Percentiles rank a stretch among this genome's conserved stretches.
Conservation (phyloP, 2,329 filamentous ascomycete genomes). For the Venturia nashicola region DNA sequence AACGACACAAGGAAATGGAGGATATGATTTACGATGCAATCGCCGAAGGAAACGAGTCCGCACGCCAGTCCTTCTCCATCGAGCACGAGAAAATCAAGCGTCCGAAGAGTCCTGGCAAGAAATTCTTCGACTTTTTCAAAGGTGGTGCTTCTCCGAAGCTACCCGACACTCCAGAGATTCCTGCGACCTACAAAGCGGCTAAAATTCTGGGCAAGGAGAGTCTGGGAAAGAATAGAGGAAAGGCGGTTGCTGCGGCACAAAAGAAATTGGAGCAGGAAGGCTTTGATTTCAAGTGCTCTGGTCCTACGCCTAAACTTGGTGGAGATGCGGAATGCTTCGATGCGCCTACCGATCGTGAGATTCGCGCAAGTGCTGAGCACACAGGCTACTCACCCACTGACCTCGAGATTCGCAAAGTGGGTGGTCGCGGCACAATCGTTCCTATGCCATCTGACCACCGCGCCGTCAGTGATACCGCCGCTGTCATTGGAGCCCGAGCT, state of each 20-base stretch:
- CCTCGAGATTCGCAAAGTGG: not conserved
- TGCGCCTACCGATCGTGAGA: not conserved
- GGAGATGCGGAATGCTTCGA: not conserved
- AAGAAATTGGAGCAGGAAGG: not conserved
- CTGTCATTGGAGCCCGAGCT: not conserved
- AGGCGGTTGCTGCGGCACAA: not conserved
- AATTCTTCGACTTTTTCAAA: constrained; percentile 6
- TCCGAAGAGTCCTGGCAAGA: constrained; percentile 8
- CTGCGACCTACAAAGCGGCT: not conserved
- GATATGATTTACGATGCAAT: not conserved
- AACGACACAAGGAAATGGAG: not conserved
- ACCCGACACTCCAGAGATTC: constrained; percentile 2
- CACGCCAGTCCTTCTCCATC: not conserved
- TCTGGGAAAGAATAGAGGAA: not conserved
- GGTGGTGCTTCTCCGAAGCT: not conserved
- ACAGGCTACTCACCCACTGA: not conserved
- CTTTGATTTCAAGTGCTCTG: constrained; percentile 7
- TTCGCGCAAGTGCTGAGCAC: not conserved
- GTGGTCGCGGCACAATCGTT: not conserved
- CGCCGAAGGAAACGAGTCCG: not conserved
- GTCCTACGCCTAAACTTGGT: not conserved
- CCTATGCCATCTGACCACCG: not conserved
- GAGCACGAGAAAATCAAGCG: not conserved
- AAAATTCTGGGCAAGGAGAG: constrained; percentile 6
- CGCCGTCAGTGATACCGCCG: constrained; percentile 1